phyloP scores from a whole-genome alignment of 164 flowering plant genomes.

The Annona cherimola region DNA sequence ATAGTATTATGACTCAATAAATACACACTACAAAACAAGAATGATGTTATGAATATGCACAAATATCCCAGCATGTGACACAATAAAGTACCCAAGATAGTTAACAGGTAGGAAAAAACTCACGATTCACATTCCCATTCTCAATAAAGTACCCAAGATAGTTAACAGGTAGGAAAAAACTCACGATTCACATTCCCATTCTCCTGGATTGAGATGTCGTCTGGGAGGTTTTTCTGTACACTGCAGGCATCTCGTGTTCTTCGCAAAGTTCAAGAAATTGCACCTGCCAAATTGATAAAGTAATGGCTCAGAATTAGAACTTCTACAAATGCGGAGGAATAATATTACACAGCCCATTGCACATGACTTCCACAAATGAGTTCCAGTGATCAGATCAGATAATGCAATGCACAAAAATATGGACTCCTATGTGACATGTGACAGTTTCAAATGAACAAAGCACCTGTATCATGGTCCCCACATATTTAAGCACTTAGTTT shows the following conservation, averaged over 20 bases:
- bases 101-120: conserved; percentile 23
- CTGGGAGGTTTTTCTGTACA: conserved; percentile 79
- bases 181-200: conserved; percentile 95
- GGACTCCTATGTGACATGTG: neutral
- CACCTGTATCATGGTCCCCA: neutral
- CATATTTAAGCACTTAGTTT: neutral
- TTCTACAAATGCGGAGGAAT: neutral
- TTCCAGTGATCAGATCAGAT: too few relatives aligned
- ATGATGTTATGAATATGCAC: too few relatives aligned
- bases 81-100: neutral
- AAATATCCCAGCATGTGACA: neutral
- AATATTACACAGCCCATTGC: neutral
- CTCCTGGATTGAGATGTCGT: conserved; percentile 73
- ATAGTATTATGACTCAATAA: too few relatives aligned
- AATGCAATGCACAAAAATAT: neutral
- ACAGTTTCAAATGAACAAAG: neutral
- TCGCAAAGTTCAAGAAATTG: conserved; percentile 85
- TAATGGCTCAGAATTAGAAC: neutral
- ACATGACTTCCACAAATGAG: neutral
- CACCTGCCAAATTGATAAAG: conserved; percentile 46
- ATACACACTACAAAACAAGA: too few relatives aligned
- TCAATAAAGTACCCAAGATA: conserved; percentile 14
- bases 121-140: conserved; percentile 97
- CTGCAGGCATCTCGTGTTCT: conserved; percentile 65
- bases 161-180: conserved; percentile 18